Conservation (phyloP, 179 eudicot species). For the Camellia oleifera region DNA sequence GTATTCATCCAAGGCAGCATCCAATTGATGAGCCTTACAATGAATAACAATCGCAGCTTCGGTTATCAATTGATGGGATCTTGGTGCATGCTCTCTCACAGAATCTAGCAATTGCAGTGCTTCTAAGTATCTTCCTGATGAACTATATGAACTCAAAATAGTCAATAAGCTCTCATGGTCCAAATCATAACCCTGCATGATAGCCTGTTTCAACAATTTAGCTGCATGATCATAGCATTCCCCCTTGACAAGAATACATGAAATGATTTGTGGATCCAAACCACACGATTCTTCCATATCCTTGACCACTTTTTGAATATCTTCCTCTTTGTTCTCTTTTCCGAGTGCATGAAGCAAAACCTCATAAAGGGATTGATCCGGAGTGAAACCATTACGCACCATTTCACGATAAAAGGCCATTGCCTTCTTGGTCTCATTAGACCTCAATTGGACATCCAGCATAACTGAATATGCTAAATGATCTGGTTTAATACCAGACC, state of each 20-base stretch:
- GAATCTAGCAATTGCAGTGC: constrained; percentile 67
- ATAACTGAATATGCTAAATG: constrained; percentile 81
- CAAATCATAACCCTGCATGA: constrained; percentile 56
- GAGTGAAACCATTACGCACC: constrained; percentile 62
- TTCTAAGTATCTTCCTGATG: constrained; percentile 66
- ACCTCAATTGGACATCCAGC: constrained; percentile 78
- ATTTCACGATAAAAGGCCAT: constrained; percentile 63
- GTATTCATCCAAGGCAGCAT: constrained; percentile 69
- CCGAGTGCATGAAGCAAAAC: constrained; percentile 54
- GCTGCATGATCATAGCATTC: constrained; percentile 77
- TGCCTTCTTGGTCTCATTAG: constrained; percentile 53
- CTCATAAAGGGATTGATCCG: constrained; percentile 60
- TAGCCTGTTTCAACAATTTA: constrained; percentile 53
- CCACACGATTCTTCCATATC: constrained; percentile 61
- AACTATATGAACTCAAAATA: constrained; percentile 70
- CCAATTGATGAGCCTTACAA: constrained; percentile 59
- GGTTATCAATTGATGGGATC: constrained; percentile 47
- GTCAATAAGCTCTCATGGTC: constrained; percentile 56
- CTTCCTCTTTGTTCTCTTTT: constrained; percentile 50
- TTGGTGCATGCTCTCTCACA: constrained; percentile 48
- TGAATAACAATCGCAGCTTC: constrained; percentile 73
- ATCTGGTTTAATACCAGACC: constrained; percentile 86
- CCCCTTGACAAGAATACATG: constrained; percentile 66
- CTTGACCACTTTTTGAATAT: constrained; percentile 51
- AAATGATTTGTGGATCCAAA: constrained; percentile 56